Evolutionary conservation across 345 rosid species (phyloP), one percentile per base, ranked within the genome.

Genomic region (Syzygium grande): DNA sequence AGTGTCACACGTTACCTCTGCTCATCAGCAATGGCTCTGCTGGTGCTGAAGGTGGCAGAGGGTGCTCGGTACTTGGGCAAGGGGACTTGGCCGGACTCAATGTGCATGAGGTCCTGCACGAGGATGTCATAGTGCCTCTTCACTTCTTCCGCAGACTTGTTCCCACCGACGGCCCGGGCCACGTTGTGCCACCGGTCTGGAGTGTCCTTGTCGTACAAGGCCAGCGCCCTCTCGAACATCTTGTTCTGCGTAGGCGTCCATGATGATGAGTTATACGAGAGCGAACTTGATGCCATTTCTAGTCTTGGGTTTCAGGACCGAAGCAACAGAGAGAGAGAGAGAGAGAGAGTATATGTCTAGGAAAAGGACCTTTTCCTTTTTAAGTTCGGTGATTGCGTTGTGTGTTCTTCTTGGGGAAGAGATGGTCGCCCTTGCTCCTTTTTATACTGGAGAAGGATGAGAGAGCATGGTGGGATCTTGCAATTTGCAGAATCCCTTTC

Each of bases 141-240:
- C 22, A 97, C 98, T 88, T 97, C 99, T 84, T 95, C 99, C 0
- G 89, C 92, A 53, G 99, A 93, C 92, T 96, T 97, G 54, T 95
- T 96, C 51, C 91, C 91, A 13, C 99, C 99, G 13, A 97, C 98
- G 43, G 93, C 94, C 88, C 90, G 90, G 29, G 99, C 98, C 79
- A 96, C 94, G 83, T 96, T 96, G 85, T 96, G 96, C 99, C 99
- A 97, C 54, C 99, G 96, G 88, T 96, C 99, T 9, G 98, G 98
- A 17, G 98, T 94, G 88, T 97, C 98, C 93, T 94, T 92, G 90
- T 96, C 98, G 29, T 92, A 93, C 79, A 93, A 65, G 13, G 98
- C 99, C 85, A 97, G 93, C 41, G 99, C 99, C 90, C 89, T 95
- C 91, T 97, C 99, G 65, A 97, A 97, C 79, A 85, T 90, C 94